Conservation (phyloP, 2,329 filamentous ascomycete genomes). For the Aaosphaeria pasadenensis region DNA sequence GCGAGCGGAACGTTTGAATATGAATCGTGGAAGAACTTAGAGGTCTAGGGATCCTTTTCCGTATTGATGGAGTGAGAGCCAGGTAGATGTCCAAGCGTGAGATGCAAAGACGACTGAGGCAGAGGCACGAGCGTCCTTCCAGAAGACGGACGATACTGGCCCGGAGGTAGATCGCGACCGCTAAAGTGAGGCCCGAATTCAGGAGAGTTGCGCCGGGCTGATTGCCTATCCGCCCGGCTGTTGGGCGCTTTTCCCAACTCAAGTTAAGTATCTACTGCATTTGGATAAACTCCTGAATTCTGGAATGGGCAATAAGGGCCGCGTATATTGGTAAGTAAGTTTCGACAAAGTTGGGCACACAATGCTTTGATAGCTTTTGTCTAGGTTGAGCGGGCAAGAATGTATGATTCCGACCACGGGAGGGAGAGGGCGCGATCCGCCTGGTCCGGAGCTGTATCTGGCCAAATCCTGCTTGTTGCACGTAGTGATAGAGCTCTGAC, state of each 20-base stretch:
- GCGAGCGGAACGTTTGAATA: conserved; percentile 10
- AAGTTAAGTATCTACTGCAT: too few species aligned
- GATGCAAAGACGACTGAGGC: background rate
- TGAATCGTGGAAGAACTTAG: background rate
- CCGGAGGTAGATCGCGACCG: background rate
- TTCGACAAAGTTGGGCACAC: too few species aligned
- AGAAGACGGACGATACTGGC: conserved; percentile 15
- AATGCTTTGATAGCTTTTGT: too few species aligned
- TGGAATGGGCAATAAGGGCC: too few species aligned
- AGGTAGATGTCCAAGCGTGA: background rate
- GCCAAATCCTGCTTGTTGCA: too few species aligned
- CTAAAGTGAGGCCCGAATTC: background rate
- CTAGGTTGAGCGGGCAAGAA: too few species aligned
- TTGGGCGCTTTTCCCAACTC: background rate
- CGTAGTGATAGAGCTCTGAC: too few species aligned
- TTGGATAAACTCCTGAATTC: too few species aligned
- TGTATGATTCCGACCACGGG: too few species aligned
- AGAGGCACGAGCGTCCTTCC: conserved; percentile 29
- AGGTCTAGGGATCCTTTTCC: conserved; percentile 5
- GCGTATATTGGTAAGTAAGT: too few species aligned
- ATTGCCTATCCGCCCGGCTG: background rate
- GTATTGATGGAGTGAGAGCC: background rate
- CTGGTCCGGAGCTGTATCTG: too few species aligned
- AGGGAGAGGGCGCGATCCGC: too few species aligned
- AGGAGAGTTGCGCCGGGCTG: conserved; percentile 6